Evolutionary conservation across 352 stramenopile genomes (phyloP), one percentile per base, ranked within the genome.

Genomic region (Globisporangium spiculum): DNA sequence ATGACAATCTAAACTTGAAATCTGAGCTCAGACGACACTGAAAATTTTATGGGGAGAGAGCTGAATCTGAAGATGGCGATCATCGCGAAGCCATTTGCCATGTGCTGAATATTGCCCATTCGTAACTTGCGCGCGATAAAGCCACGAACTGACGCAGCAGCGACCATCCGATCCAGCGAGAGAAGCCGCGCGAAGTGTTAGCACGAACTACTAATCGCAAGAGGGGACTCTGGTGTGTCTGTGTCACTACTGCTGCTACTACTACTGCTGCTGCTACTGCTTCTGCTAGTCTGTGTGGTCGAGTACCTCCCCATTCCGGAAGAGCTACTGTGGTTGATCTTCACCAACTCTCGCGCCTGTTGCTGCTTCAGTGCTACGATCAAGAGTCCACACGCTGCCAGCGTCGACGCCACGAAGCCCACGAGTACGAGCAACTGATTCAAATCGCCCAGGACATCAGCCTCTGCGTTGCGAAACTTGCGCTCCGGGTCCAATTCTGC

Each of bases 361-460:
- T 60, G 54, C 27, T 44, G 48, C 61, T 66, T 66, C 26, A 66
- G n/a, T n/a, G 9, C 48, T 9, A 18, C 22, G 32, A 52, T 7
- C 34, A 50, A 3, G 53, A 59, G 53, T 1, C 53, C 30, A 5
- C 27, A 22, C 5, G 20, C 61, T 12, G 61, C 32, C 3, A 52
- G 5, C 22, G 32, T 50, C 3, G 30, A 20, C 16, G 27, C 41
- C 18, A 64, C 27, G 36, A 44, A 55, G 6, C 55, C 57, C 4
- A 26, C 8, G 4, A 69, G 55, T 10, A 60, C 44, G 16, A 66
- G 22, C 18, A 69, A 20, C 10, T 63, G 14, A 36, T 68, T 38
- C 52, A 68, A 22, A 27, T 63, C 63, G 52, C 24, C 50, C 22
- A 68, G 12, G 22, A 68, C 52, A 34, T 68, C 53, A 4, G 50